Evolutionary conservation across 2,329 filamentous ascomycete species (phyloP).

Genomic region (Thielaviopsis punctulata): DNA sequence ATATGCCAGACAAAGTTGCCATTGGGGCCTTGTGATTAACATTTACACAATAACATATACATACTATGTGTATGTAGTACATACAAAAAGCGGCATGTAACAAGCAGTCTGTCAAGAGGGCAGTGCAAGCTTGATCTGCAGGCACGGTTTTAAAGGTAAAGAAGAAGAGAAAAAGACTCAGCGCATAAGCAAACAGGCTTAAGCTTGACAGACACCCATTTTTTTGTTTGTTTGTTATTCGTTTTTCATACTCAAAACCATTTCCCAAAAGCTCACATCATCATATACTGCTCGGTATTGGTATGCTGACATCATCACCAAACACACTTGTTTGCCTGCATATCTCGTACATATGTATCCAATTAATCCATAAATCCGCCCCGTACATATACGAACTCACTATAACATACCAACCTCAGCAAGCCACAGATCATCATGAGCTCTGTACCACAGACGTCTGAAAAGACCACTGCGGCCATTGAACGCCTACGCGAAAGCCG

Average conservation of each 20-base stretch:
- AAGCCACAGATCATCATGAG: background rate
- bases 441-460: background rate
- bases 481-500: slow-evolving; percentile 30
- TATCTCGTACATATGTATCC: background rate
- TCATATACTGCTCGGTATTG: background rate
- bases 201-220: background rate
- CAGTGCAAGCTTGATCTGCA: slow-evolving; percentile 11
- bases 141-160: slow-evolving; percentile 1
- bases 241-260: background rate
- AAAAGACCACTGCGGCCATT: slow-evolving; percentile 22
- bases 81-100: background rate
- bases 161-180: slow-evolving; percentile 11
- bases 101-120: too few relatives aligned
- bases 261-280: too few relatives aligned
- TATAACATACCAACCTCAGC: background rate
- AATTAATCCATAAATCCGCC: too few relatives aligned
- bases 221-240: background rate
- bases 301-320: background rate
- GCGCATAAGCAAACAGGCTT: background rate
- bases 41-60: too few relatives aligned
- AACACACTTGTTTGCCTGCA: background rate
- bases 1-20: too few relatives aligned
- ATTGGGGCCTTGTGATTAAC: too few relatives aligned
- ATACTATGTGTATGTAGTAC: too few relatives aligned
- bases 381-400: background rate